phyloP scores from a whole-genome alignment of 2,329 filamentous ascomycete species.

The Atkinsonella hypoxylon region DNA sequence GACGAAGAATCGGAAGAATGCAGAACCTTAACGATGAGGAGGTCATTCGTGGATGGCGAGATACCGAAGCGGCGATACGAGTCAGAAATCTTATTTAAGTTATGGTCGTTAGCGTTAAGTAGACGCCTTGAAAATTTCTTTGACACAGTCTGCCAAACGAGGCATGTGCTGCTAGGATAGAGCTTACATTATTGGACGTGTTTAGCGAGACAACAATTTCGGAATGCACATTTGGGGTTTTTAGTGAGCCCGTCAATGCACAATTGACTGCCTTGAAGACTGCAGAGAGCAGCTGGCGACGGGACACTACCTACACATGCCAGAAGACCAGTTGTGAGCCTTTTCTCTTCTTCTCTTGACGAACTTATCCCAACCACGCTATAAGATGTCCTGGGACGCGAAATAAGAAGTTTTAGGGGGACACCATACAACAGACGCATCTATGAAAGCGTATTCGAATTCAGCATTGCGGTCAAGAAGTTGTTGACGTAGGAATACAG shows the following conservation, averaged over 20 bases:
- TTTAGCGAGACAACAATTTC: constrained; percentile 76
- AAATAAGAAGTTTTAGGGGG: background rate
- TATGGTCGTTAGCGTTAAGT: background rate
- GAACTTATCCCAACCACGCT: background rate
- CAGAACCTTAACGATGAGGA: constrained; percentile 75
- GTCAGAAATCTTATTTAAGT: constrained; percentile 60
- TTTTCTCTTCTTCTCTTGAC: background rate
- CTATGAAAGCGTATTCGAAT: constrained; percentile 90
- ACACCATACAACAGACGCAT: constrained; percentile 62
- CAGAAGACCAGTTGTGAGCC: background rate
- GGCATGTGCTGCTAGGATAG: background rate
- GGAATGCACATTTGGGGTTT: constrained; percentile 77
- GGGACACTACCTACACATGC: constrained; percentile 52
- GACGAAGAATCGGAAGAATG: constrained; percentile 32
- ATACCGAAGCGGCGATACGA: constrained; percentile 85
- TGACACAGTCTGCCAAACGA: too few species aligned
- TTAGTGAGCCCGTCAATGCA: constrained; percentile 47
- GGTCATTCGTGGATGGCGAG: constrained; percentile 50
- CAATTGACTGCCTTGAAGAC: constrained; percentile 66
- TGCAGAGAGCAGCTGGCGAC: constrained; percentile 61
- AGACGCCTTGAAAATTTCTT: background rate
- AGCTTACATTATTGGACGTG: constrained; percentile 64
- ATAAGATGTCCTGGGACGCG: background rate
- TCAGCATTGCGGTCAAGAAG: constrained; percentile 71
- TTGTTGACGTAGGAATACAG: constrained; percentile 66